phyloP scores from a whole-genome alignment of 129 eudicot species.

The Arctium minus region DNA sequence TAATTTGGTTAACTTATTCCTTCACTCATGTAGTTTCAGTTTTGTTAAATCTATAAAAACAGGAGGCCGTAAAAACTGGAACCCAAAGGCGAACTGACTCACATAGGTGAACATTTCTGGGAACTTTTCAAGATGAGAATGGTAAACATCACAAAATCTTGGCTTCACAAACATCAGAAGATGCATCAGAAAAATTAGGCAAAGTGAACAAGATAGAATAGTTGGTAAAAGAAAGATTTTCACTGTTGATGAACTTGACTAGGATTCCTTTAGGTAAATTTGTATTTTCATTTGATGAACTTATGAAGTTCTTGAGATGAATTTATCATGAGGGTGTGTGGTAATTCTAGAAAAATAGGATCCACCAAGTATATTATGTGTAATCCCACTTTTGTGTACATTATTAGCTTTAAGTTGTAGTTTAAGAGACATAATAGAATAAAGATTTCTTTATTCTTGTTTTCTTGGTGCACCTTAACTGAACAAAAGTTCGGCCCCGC shows the following conservation, averaged over 20 bases:
- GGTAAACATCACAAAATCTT: neutral
- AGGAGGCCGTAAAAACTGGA: conserved; percentile 19
- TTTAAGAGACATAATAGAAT: neutral
- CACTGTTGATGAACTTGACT: neutral
- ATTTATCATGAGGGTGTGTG: conserved; percentile 11
- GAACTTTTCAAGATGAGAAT: neutral
- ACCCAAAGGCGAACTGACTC: conserved; percentile 14
- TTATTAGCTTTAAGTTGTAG: conserved; percentile 5
- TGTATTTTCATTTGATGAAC: conserved; percentile 10
- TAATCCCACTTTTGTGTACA: conserved; percentile 10
- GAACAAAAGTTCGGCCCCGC: too few species aligned
- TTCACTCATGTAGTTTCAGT: conserved; percentile 10
- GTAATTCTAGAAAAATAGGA: conserved; percentile 9
- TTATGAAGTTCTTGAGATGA: conserved; percentile 10
- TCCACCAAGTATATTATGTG: conserved; percentile 8
- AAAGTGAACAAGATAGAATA: neutral
- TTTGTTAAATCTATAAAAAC: conserved; percentile 5
- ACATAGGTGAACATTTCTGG: conserved; percentile 17
- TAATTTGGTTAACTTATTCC: neutral
- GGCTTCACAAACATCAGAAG: neutral
- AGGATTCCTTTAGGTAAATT: neutral
- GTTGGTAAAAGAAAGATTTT: neutral
- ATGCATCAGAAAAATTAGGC: neutral
- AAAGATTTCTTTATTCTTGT: neutral
- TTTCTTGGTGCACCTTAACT: neutral